Base-by-base conservation (phyloP, 2,329 filamentous ascomycete genomes). In the Geoglossum cookeanum region DNA sequence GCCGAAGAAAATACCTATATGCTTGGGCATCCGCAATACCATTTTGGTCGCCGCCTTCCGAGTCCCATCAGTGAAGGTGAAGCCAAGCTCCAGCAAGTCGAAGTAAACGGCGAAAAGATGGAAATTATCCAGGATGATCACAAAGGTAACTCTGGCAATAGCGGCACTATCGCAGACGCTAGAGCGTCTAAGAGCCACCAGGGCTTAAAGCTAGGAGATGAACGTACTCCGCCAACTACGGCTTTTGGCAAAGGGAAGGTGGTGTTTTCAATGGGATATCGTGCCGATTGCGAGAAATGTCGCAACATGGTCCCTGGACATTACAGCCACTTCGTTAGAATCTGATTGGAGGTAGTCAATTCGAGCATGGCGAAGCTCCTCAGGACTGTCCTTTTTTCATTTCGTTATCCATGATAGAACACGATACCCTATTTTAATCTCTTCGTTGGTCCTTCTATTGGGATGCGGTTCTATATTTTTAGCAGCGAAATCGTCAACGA, bases 221-320 rank as follows among this genome's bases (percentile, higher is more conserved):
- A n/a, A 37, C n/a, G n/a, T 17, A 44, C 35, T 22, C 35, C 22
- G 9, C 29, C 49, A n/a, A 15, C 44, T 9, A 6, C 8, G 35
- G 55, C 6, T 8, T 4, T 32, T n/a, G 30, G 45, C 22, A 52
- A 33, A 51, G 51, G 15, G 32, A 85, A 84, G 69, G 79, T 78
- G 66, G 80, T 77, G 60, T 84, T 89, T 67, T 85, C 83, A 64
- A 87, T 89, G 79, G 85, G 85, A 55, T 89, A 84, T 70, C 75
- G 85, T 61, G 77, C 81, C 11, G 85, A 87, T 68, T 90, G 85
- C 66, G 84, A 88, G 60, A 88, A 88, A 68, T 90, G 85, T 69
- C 77, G 77, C 49, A 75, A 78, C 66, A 85, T 82, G 66, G 83
- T 87, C 6, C 85, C 85, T 0, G 85, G 85, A 0, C 85, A 90